Evolutionary conservation across 2,329 filamentous ascomycete species (phyloP).

Genomic region (Lasiodiplodia theobromae): DNA sequence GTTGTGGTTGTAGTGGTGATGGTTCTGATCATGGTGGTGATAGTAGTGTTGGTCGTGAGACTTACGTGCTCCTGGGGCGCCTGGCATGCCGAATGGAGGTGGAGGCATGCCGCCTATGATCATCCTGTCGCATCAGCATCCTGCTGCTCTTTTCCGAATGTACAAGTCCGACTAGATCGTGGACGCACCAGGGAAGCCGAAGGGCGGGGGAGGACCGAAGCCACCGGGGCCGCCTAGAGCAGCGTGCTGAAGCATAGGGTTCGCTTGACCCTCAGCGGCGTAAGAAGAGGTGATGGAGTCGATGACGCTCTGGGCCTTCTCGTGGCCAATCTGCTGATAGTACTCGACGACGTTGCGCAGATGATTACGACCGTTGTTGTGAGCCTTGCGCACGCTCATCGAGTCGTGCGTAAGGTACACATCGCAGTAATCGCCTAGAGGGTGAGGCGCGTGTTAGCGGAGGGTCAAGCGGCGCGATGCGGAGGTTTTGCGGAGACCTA

Average conservation of each 20-base stretch:
- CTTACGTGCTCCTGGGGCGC: conserved; percentile 50
- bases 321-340: conserved; percentile 98
- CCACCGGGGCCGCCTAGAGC: conserved; percentile 49
- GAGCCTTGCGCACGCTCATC: conserved; percentile 98
- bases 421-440: conserved; percentile 92
- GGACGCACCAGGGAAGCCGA: conserved; percentile 67
- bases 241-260: conserved; percentile 72
- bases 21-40: not conserved
- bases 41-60: conserved; percentile 23
- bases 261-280: conserved; percentile 90
- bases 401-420: conserved; percentile 99
- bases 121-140: not conserved
- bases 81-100: conserved; percentile 46
- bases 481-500: conserved; percentile 49
- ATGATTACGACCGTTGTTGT: conserved; percentile 96
- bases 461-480: conserved; percentile 22
- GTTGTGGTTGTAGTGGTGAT: conserved; percentile 13
- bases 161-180: not conserved
- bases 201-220: conserved; percentile 59
- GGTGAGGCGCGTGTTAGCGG: conserved; percentile 34
- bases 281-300: conserved; percentile 97
- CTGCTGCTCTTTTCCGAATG: conserved; percentile 19
- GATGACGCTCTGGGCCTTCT: conserved; percentile 98
- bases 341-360: conserved; percentile 97
- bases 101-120: conserved; percentile 38